Conservation (phyloP, 75 land plant genomes). For the Selaginella moellendorffii region DNA sequence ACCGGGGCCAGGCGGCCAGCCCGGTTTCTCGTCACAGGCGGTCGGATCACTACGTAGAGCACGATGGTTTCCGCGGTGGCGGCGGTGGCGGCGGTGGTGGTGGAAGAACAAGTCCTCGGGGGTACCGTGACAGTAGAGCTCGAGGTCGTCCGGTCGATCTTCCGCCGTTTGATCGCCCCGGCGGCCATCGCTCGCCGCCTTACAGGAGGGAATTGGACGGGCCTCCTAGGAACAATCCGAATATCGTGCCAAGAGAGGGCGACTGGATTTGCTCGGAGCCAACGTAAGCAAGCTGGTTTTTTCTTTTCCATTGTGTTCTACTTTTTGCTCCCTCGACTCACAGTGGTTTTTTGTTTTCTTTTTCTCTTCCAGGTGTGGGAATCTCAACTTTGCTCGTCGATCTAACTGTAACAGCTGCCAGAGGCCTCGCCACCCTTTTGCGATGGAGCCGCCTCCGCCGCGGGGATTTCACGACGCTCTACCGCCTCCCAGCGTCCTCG, state of each 20-base stretch:
- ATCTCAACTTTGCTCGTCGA: constrained; percentile 21
- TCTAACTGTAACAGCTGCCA: not conserved
- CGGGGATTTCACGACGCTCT: not conserved
- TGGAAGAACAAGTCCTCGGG: not conserved
- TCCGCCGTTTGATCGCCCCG: constrained; percentile 8
- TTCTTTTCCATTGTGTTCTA: not conserved
- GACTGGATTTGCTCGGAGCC: constrained; percentile 73
- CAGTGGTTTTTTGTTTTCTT: not conserved
- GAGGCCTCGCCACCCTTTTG: not conserved
- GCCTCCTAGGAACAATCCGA: constrained; percentile 41
- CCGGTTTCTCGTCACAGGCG: not conserved
- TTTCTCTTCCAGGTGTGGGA: constrained; percentile 18
- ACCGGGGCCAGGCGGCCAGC: not conserved
- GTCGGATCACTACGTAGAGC: not conserved
- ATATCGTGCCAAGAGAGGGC: constrained; percentile 63
- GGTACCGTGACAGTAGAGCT: constrained; percentile 8
- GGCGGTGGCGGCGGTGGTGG: not conserved
- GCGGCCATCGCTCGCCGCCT: constrained; percentile 15
- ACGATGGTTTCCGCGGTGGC: not conserved
- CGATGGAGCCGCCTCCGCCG: not conserved
- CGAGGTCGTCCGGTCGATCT: constrained; percentile 20
- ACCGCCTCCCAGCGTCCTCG: not conserved
- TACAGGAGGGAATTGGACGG: constrained; percentile 26
- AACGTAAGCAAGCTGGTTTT: too few relatives aligned
- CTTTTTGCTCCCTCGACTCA: not conserved